These are phyloP conservation scores for Penicillium chermesinum DNA, from an alignment of 495 filamentous ascomycete genomes.

Conservation along the genomic window DNA sequence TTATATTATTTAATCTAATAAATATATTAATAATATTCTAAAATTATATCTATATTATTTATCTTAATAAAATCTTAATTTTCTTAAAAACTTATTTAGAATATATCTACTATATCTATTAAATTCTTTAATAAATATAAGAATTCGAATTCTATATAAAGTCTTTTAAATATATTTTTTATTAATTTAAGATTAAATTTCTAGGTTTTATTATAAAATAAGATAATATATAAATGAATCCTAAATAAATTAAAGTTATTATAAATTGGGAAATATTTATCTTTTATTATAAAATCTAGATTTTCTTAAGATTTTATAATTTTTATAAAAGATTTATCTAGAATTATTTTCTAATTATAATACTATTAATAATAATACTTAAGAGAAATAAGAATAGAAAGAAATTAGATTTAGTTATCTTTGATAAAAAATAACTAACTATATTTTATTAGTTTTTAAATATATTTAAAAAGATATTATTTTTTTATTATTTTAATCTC, in stretches of 20 bases:
- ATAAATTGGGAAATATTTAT: neutral
- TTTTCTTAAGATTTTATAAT: neutral
- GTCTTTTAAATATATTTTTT: neutral
- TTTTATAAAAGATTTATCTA: too few relatives aligned
- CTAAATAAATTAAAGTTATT: too few relatives aligned
- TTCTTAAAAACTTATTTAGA: neutral
- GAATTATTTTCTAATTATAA: too few relatives aligned
- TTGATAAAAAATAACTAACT: neutral
- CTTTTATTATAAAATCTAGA: neutral
- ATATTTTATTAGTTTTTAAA: neutral
- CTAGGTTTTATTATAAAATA: neutral
- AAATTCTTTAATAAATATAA: neutral
- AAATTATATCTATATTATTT: neutral
- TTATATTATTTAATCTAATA: neutral
- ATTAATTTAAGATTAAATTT: neutral
- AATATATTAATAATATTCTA: neutral
- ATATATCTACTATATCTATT: neutral
- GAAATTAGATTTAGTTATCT: neutral
- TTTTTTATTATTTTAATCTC: neutral
- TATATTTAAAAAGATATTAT: neutral
- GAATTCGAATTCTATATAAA: neutral
- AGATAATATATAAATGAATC: neutral
- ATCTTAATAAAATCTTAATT: neutral
- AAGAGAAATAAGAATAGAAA: neutral
- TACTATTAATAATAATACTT: neutral